These are phyloP conservation scores for Thymus quinquecostatus DNA, from an alignment of 257 asterid species.

Conservation along the genomic window DNA sequence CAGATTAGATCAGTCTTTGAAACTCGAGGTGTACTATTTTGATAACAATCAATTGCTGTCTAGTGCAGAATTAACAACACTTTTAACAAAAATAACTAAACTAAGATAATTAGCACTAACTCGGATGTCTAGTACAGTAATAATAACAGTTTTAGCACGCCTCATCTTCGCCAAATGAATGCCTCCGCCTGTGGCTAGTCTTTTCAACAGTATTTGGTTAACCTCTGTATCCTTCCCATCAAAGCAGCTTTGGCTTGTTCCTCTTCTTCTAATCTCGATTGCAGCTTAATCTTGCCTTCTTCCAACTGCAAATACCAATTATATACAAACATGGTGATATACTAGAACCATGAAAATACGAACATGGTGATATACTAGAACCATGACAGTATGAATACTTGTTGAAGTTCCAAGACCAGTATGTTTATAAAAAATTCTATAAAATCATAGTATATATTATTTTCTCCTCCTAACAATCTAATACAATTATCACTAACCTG, in stretches of 20 bases:
- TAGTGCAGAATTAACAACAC: too few relatives aligned
- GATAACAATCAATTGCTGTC: slow-evolving; percentile 3
- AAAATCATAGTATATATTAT: slow-evolving; percentile 13
- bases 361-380: too few relatives aligned
- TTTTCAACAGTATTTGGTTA: slow-evolving; percentile 34
- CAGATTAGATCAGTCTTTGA: slow-evolving; percentile 13
- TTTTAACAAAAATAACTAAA: too few relatives aligned
- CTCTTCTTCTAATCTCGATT: too few relatives aligned
- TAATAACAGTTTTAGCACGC: slow-evolving; percentile 36
- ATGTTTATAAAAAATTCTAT: slow-evolving; percentile 10
- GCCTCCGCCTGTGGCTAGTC: too few relatives aligned
- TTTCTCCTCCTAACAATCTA: neutral
- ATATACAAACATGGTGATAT: too few relatives aligned
- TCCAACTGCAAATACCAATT: too few relatives aligned
- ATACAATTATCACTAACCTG: slow-evolving; percentile 52
- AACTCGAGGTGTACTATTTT: neutral
- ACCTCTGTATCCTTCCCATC: slow-evolving; percentile 88
- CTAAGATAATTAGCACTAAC: too few relatives aligned
- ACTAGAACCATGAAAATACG: too few relatives aligned
- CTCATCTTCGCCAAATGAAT: slow-evolving; percentile 58
- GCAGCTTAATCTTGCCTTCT: too few relatives aligned
- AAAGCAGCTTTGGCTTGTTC: slow-evolving; percentile 90
- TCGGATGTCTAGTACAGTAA: slow-evolving; percentile 16
- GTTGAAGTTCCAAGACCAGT: slow-evolving; percentile 6
- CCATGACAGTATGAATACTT: neutral